phyloP scores from a whole-genome alignment of 306 rosid species.

The Gillenia trifoliata region DNA sequence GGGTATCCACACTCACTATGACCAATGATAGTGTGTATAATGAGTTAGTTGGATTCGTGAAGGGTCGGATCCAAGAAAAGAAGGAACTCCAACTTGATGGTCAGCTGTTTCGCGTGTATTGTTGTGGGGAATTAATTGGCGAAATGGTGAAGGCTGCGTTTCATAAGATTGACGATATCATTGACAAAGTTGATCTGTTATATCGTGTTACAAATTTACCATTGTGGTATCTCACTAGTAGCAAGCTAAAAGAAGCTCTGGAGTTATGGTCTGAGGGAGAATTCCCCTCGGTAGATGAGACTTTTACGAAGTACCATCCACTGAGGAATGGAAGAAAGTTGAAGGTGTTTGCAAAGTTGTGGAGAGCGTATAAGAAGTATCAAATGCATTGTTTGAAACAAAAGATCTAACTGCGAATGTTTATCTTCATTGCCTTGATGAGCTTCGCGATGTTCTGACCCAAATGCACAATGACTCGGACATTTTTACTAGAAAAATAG shows the following conservation, averaged over 20 bases:
- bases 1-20: conserved; percentile 1
- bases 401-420: conserved; percentile 1
- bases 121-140: conserved; percentile 1
- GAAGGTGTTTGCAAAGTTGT: neutral
- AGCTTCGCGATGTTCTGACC: conserved; percentile 1
- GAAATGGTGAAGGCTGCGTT: conserved; percentile 1
- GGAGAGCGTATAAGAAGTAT: conserved; percentile 4
- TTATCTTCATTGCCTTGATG: conserved; percentile 1
- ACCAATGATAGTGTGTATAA: neutral
- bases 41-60: neutral
- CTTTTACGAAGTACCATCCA: neutral
- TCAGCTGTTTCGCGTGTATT: neutral
- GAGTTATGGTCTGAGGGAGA: conserved; percentile 10
- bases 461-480: neutral
- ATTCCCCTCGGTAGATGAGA: neutral
- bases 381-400: conserved; percentile 3
- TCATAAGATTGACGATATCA: conserved; percentile 1
- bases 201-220: neutral
- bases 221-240: conserved; percentile 1
- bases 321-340: conserved; percentile 13
- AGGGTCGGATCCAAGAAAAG: neutral
- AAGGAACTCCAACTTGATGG: neutral
- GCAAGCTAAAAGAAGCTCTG: neutral
- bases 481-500: neutral
- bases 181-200: neutral